A percentile compares a stretch with the other conserved stretches of the same genome.
Conservation (phyloP, 805 yeast genomes). For the Wickerhamiella parazyma region DNA sequence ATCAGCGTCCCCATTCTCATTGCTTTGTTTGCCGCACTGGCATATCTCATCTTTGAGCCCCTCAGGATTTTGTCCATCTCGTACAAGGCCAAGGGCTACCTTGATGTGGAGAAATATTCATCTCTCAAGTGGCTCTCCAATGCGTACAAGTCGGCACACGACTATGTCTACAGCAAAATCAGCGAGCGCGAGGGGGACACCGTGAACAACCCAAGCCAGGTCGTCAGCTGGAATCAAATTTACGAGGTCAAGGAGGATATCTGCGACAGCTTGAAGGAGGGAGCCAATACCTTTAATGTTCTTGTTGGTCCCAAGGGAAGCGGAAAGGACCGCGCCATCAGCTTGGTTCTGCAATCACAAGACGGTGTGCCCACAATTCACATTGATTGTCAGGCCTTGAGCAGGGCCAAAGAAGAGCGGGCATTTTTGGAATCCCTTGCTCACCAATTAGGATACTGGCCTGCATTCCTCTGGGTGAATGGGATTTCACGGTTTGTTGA, state of each 20-base stretch:
- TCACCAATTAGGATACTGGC: constrained; percentile 73
- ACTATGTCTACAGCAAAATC: neutral
- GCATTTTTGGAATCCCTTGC: constrained; percentile 57
- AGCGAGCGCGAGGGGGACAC: neutral
- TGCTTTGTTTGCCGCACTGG: constrained; percentile 66
- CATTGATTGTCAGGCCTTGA: constrained; percentile 66
- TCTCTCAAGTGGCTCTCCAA: constrained; percentile 1
- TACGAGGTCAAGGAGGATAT: constrained; percentile 43
- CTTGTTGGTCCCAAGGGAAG: constrained; percentile 90
- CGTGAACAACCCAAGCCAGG: constrained; percentile 20
- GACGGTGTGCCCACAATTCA: constrained; percentile 44
- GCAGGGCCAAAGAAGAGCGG: constrained; percentile 62
- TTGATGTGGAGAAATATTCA: constrained; percentile 1
- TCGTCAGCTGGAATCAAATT: constrained; percentile 7
- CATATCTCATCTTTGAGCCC: constrained; percentile 85
- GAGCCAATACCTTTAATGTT: constrained; percentile 77
- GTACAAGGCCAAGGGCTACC: constrained; percentile 38
- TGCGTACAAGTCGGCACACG: neutral
- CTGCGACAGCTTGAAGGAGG: constrained; percentile 71
- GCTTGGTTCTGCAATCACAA: constrained; percentile 56
- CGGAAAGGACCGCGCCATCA: constrained; percentile 52
- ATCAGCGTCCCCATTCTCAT: constrained; percentile 68
- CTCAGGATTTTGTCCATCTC: constrained; percentile 69
- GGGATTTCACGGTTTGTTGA: constrained; percentile 67
- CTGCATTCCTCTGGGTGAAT: constrained; percentile 87